Evolutionary conservation across 2,329 filamentous ascomycete genomes (phyloP), one percentile per base, ranked within the genome.

Genomic region (Pseudogymnoascus sp.): DNA sequence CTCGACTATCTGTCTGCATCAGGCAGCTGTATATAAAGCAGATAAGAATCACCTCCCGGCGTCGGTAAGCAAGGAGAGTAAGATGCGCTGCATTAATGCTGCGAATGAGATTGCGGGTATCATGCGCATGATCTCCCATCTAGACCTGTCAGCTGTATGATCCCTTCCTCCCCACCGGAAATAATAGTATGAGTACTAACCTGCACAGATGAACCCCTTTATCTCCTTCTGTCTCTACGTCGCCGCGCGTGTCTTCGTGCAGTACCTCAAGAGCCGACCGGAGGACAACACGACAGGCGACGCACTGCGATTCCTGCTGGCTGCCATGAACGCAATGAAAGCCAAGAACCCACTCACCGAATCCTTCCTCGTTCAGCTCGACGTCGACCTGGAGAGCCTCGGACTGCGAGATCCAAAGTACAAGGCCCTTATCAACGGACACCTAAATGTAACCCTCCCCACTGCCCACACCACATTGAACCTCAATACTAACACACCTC

Each of bases 1-100:
- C 0, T 96, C 93, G 0, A 92, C 92, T 1, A 98, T 99, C 63
- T 98, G 93, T 75, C 80, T 99, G n/a, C 95, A 99, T 72, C 95
- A 99, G 77, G 95, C 93, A 2, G 95, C 95, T 25, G 98, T 99
- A 19, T 97, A 93, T 82, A 98, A 97, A 74, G 92, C 93, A 0
- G 93, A 98, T 71, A 95, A 92, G 77, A 89, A 96, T 75, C 85
- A 86, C 62, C 79, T 97, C 66, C 87, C 91, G 0, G 79, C 83
- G 1, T 87, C 89, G 16, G 88, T 97, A 57, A 88, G 90, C 67
- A 86, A 90, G 1, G 93, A 98, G 73, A 96, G 93, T 75, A 97
- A 96, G 75, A 85, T 95, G 13, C 85, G 95, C 66, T 98, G 95
- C 71, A 92, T 98, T 65, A 92, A 92, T 21, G 92, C 93, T 11